Evolutionary conservation across 2,329 filamentous ascomycete genomes (phyloP).

Genomic region (Xylariaceae sp.): DNA sequence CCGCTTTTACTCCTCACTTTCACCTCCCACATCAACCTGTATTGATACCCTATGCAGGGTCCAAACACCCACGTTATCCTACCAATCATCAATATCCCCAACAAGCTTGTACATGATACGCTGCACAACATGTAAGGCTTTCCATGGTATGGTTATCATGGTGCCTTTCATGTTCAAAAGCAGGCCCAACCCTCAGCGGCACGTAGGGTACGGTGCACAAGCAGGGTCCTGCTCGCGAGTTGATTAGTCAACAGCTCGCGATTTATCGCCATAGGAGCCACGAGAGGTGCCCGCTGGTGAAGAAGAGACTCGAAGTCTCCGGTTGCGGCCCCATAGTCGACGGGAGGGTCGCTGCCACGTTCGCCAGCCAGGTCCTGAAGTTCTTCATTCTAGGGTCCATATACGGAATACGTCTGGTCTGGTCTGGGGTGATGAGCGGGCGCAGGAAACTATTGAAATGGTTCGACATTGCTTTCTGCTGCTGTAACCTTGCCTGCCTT

Average conservation of each 20-base stretch:
- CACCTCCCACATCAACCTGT: background rate
- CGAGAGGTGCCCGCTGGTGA: too few species aligned
- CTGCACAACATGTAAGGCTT: slow-evolving; percentile 28
- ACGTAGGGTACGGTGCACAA: background rate
- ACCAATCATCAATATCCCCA: slow-evolving; percentile 19
- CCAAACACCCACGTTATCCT: background rate
- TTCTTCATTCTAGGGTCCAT: background rate
- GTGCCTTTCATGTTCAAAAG: background rate
- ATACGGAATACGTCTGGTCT: background rate
- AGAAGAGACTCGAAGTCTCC: too few species aligned
- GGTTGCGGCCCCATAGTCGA: too few species aligned
- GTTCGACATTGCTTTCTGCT: slow-evolving; percentile 14
- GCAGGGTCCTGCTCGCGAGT: background rate
- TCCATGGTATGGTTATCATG: background rate
- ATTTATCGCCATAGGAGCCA: background rate
- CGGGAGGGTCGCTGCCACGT: too few species aligned
- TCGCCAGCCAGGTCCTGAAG: background rate
- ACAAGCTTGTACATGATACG: slow-evolving; percentile 27
- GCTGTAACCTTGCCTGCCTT: background rate
- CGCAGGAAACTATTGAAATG: slow-evolving; percentile 17
- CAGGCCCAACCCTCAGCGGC: background rate
- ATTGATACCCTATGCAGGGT: background rate
- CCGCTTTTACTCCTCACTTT: background rate
- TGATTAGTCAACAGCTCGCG: background rate
- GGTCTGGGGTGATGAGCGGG: slow-evolving; percentile 22